Evolutionary conservation across 2,329 filamentous ascomycete genomes (phyloP).

Genomic region (Arthrobotrys iridis): DNA sequence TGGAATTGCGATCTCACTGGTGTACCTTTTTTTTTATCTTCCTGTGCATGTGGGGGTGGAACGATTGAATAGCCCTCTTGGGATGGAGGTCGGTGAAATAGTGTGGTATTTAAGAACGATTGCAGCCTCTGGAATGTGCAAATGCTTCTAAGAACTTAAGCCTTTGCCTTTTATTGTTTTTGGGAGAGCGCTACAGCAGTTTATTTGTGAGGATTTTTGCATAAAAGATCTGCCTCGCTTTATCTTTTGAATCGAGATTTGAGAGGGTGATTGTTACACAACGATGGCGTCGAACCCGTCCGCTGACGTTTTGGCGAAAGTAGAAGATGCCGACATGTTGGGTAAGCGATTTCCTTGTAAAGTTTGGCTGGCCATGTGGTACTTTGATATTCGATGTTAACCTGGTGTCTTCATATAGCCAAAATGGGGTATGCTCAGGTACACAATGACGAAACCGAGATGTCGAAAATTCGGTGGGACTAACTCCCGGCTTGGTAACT

Average conservation of each 20-base stretch:
- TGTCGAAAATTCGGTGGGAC: neutral
- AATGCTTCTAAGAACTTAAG: neutral
- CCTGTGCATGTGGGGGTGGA: neutral
- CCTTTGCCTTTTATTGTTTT: neutral
- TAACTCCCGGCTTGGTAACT: slow-evolving; percentile 57
- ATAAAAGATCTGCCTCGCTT: neutral
- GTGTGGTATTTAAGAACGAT: slow-evolving; percentile 17
- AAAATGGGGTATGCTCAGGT: slow-evolving; percentile 47
- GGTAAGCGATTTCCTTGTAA: slow-evolving; percentile 7
- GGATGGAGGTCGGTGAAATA: neutral
- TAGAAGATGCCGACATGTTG: slow-evolving; percentile 40
- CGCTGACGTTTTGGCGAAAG: slow-evolving; percentile 25
- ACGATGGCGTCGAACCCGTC: slow-evolving; percentile 36
- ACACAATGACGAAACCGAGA: neutral
- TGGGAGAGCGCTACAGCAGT: neutral
- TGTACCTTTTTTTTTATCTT: neutral
- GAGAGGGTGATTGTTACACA: neutral
- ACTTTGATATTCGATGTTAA: neutral
- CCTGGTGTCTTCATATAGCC: neutral
- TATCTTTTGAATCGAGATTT: neutral
- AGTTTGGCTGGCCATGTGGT: neutral
- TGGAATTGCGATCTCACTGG: slow-evolving; percentile 11
- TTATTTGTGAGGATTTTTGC: neutral
- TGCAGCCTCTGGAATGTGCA: neutral
- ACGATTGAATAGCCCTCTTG: neutral